phyloP scores from a whole-genome alignment of 192 early-diverging fungal genomes.

The Coemansia sp. region DNA sequence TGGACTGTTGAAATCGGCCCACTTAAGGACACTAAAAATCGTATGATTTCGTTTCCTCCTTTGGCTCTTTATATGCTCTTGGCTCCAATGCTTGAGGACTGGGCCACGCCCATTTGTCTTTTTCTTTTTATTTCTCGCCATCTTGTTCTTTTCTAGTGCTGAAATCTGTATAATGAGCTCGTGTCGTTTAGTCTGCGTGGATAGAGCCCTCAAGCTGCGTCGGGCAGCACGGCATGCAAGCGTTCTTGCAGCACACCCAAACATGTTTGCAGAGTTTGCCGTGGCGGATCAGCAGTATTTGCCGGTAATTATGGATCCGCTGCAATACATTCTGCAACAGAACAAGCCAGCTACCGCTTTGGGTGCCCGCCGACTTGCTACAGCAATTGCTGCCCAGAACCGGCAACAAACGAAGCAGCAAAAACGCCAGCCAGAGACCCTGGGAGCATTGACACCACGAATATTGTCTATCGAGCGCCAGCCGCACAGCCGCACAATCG shows the following conservation, averaged over 20 bases:
- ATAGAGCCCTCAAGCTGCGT: background rate
- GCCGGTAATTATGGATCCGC: conserved; percentile 19
- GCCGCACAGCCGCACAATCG: conserved; percentile 20
- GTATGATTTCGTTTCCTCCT: background rate
- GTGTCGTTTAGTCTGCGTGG: background rate
- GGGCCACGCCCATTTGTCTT: background rate
- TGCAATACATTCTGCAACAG: conserved; percentile 31
- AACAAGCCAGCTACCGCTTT: background rate
- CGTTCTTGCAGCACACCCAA: conserved; percentile 12
- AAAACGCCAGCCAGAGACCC: background rate
- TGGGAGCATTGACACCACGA: background rate
- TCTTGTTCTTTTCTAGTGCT: conserved; percentile 1
- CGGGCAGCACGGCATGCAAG: conserved; percentile 12
- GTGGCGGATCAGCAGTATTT: conserved; percentile 3
- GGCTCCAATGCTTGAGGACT: no score
- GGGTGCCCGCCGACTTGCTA: conserved; percentile 4
- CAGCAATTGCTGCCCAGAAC: conserved; percentile 1
- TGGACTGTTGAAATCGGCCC: no score
- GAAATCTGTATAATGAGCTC: background rate
- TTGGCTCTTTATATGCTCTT: background rate
- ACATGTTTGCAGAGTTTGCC: background rate
- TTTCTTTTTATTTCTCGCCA: background rate
- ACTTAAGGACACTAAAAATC: background rate
- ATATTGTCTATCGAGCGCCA: conserved; percentile 17
- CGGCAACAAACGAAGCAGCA: background rate